Evolutionary conservation across 345 rosid species (phyloP), one percentile per base, ranked within the genome.

Genomic region (Erucastrum elatum): DNA sequence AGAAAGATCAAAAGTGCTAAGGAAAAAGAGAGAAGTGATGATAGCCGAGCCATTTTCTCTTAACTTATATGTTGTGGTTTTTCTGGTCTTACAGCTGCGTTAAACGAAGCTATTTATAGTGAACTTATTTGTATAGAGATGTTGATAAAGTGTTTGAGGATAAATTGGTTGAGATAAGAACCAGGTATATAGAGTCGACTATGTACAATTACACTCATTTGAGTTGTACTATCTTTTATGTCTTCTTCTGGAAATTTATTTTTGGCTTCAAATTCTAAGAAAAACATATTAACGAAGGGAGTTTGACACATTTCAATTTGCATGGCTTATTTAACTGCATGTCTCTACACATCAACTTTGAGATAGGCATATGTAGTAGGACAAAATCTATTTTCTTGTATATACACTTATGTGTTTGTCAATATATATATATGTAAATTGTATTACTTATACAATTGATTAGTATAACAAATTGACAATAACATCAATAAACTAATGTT

Each of bases 1-100:
- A 85, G 71, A 25, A 86, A 75, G 59, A 86, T 27, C 49, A 90
- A 61, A 75, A 88, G 78, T 29, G 85, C 77, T 9, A 89, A 53
- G 25, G 82, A 55, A 5, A 87, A 71, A 26, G 78, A 68, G 65
- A 87, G 85, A 33, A 83, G 70, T 53, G 73, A 71, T 49, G 83
- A 63, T 35, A 64, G 83, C 4, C 77, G 69, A 72, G 68, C 82
- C 84, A 82, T 82, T 51, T 67, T 73, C 21, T 26, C 29, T 29
- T 15, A 41, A 53, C 56, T 65, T 70, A 4, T 26, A 37, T 37
- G 44, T 64, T 70, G 56, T 74, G 67, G 53, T 56, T 64, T 39
- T 31, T 75, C 30, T 67, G 66, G 13, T 58, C 10, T 30, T 39
- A 68, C 25, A 68, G 55, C 69, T 74, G 17, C 60, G 33, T 4